These are phyloP conservation scores for Exutisphaerella laricina DNA, from an alignment of 2,329 filamentous ascomycete species.

Conservation along the genomic window DNA sequence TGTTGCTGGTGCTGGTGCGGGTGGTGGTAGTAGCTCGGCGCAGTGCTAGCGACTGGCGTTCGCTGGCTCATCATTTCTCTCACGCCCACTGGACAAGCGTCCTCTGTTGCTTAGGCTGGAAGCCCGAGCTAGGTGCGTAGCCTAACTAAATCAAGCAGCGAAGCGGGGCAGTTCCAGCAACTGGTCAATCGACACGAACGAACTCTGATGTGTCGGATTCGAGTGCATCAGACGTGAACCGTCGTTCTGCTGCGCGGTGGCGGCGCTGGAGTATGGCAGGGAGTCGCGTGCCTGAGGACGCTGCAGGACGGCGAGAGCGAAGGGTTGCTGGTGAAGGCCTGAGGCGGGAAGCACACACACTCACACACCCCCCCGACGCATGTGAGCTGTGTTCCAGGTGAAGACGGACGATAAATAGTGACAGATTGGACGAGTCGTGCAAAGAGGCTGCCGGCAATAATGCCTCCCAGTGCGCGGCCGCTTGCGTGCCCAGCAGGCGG, in stretches of 20 bases:
- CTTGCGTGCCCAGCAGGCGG: constrained; percentile 14
- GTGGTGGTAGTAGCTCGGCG: constrained; percentile 20
- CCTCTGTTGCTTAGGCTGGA: constrained; percentile 16
- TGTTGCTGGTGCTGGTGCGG: constrained; percentile 16
- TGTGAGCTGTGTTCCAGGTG: constrained; percentile 3
- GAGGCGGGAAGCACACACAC: constrained; percentile 17
- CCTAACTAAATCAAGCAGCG: too few species aligned
- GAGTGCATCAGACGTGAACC: constrained; percentile 1
- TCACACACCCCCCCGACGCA: constrained; percentile 18
- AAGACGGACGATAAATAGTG: constrained; percentile 4
- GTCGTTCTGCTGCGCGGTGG: constrained; percentile 9
- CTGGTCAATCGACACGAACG: not conserved
- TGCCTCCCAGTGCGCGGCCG: too few species aligned
- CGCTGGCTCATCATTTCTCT: constrained; percentile 26
- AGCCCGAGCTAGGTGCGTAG: constrained; percentile 27
- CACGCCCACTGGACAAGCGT: too few species aligned
- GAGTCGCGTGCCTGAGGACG: constrained; percentile 3
- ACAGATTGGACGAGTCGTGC: constrained; percentile 6
- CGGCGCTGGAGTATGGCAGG: constrained; percentile 8
- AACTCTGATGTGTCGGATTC: constrained; percentile 3
- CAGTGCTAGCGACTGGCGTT: constrained; percentile 23
- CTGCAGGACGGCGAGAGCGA: constrained; percentile 3
- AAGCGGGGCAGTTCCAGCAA: constrained; percentile 21
- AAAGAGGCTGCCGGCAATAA: not conserved
- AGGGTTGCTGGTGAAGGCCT: not conserved